phyloP scores from a whole-genome alignment of 2,329 filamentous ascomycete species.

The Neodidymelliopsis sp. region DNA sequence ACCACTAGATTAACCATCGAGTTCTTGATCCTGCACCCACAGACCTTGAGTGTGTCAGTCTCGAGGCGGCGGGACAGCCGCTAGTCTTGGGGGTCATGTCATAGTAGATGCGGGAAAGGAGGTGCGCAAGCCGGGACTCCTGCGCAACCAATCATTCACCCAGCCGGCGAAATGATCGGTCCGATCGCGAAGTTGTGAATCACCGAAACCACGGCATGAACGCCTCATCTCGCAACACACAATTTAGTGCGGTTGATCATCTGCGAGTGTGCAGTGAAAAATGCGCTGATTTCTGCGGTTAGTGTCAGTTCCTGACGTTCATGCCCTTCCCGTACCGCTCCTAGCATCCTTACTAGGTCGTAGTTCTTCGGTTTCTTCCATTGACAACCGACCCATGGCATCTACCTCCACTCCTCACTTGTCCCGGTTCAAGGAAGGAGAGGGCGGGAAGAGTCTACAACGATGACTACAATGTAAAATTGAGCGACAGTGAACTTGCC shows the following conservation, averaged over 20 bases:
- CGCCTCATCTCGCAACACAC: background rate
- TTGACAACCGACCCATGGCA: too few species aligned
- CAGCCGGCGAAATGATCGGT: constrained; percentile 1
- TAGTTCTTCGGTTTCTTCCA: too few species aligned
- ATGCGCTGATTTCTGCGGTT: background rate
- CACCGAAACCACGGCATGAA: constrained; percentile 4
- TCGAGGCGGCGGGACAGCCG: constrained; percentile 2
- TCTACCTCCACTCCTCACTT: too few species aligned
- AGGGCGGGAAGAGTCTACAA: too few species aligned
- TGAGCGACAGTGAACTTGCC: too few species aligned
- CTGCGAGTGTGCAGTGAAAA: background rate
- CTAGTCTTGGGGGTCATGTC: background rate
- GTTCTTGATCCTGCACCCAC: constrained; percentile 1
- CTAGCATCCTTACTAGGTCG: too few species aligned
- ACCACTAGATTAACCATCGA: background rate
- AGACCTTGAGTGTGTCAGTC: background rate
- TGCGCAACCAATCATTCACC: constrained; percentile 5
- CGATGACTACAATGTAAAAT: too few species aligned
- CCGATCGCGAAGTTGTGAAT: background rate
- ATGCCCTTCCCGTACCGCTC: background rate
- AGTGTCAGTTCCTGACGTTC: background rate
- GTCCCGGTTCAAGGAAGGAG: too few species aligned
- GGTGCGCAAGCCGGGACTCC: background rate
- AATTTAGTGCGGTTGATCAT: background rate
- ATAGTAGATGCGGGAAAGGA: background rate